phyloP scores from a whole-genome alignment of 225 moss, liverwort and hornwort species.

The Bryum argenteum region DNA sequence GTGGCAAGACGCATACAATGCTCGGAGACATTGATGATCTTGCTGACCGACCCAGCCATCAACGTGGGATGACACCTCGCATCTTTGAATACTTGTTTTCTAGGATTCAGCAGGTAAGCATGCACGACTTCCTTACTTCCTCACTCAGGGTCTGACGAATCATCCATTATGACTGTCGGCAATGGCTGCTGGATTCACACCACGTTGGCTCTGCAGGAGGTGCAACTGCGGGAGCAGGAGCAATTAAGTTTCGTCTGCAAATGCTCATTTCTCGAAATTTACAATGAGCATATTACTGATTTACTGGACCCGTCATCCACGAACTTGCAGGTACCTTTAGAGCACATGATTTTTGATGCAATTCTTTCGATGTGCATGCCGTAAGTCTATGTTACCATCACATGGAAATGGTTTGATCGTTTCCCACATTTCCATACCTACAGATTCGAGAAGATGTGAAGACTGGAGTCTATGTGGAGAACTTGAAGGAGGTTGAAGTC shows the following conservation, averaged over 20 bases:
- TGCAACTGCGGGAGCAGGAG: conserved; percentile 59
- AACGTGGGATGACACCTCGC: conserved; percentile 70
- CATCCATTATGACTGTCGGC: background rate
- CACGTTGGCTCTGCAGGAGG: conserved; percentile 37
- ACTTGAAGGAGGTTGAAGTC: conserved; percentile 88
- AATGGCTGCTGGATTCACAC: conserved; percentile 2
- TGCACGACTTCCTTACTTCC: background rate
- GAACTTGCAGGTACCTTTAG: conserved; percentile 48
- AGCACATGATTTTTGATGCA: no score
- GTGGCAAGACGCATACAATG: conserved; percentile 72
- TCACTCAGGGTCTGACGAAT: background rate
- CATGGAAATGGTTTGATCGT: background rate
- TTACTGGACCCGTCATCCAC: conserved; percentile 57
- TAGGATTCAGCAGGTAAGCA: conserved; percentile 57
- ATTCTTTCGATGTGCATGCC: background rate
- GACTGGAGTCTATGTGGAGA: conserved; percentile 94
- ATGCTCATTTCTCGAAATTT: conserved; percentile 66
- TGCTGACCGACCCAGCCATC: conserved; percentile 53
- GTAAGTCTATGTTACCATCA: background rate
- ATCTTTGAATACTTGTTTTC: conserved; percentile 64
- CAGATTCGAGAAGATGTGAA: conserved; percentile 92
- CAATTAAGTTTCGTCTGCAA: conserved; percentile 56
- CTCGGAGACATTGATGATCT: conserved; percentile 68
- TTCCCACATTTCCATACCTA: background rate
- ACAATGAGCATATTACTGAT: conserved; percentile 63